A percentile compares a stretch with the other conserved stretches of the same genome.
Evolutionary conservation across 192 early-diverging fungal genomes (phyloP).

Genomic region (Gryganskiella cystojenkinii): DNA sequence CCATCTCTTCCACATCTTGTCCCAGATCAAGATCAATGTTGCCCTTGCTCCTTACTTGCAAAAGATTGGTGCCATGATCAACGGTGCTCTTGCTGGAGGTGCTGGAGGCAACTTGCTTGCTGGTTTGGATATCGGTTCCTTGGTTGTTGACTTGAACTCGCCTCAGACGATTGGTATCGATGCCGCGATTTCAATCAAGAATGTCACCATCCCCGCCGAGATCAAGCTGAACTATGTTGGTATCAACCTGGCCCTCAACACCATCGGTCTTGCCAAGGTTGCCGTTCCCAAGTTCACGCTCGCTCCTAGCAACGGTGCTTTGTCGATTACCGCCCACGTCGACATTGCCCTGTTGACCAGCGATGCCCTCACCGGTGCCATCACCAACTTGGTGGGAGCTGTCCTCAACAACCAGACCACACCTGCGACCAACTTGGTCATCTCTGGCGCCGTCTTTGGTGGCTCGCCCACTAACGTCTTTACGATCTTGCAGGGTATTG

Average conservation of each 20-base stretch:
- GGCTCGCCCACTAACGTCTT: constrained; percentile 7
- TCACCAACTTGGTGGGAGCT: background rate
- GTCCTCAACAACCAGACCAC: constrained; percentile 3
- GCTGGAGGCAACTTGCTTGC: constrained; percentile 10
- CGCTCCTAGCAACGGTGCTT: background rate
- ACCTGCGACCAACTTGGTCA: background rate
- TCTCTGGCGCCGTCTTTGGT: constrained; percentile 9
- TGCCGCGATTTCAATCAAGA: background rate
- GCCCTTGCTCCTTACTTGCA: constrained; percentile 43
- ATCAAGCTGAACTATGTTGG: constrained; percentile 11
- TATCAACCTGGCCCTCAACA: background rate
- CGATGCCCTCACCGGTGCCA: constrained; percentile 2
- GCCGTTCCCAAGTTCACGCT: background rate
- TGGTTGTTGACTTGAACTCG: constrained; percentile 13
- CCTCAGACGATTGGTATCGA: constrained; percentile 5
- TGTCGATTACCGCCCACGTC: constrained; percentile 3
- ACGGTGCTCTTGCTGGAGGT: constrained; percentile 4
- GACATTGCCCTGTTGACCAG: background rate
- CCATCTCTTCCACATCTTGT: constrained; percentile 49
- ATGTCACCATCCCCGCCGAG: constrained; percentile 2
- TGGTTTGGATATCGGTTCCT: constrained; percentile 33
- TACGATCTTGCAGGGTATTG: constrained; percentile 6
- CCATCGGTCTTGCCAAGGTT: background rate
- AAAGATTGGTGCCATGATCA: constrained; percentile 25
- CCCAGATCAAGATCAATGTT: constrained; percentile 39